Percentiles rank a stretch among this genome's conserved stretches.
These are phyloP conservation scores for Physcia stellaris DNA, from an alignment of 495 filamentous ascomycete species.

Conservation along the genomic window DNA sequence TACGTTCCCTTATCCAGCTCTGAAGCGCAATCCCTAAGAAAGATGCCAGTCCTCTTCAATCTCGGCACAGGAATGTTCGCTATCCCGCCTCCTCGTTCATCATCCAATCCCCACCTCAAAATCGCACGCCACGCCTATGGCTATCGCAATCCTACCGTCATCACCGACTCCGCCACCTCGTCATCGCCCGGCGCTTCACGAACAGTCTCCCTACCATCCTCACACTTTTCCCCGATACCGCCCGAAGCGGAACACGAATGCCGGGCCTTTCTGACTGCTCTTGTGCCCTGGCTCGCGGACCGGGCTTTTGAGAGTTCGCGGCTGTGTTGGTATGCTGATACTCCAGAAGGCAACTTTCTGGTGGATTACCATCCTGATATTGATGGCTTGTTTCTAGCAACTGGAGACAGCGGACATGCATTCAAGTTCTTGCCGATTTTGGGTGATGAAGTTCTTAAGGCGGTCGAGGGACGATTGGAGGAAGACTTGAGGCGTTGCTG, in stretches of 20 bases:
- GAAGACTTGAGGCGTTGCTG: too few species aligned
- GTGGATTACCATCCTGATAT: conserved; percentile 60
- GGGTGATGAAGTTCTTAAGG: conserved; percentile 63
- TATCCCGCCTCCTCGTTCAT: conserved; percentile 47
- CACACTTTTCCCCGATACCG: conserved; percentile 31
- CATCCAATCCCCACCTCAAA: conserved; percentile 39
- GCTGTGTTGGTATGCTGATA: conserved; percentile 86
- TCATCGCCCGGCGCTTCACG: conserved; percentile 1
- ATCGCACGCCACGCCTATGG: conserved; percentile 73
- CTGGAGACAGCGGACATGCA: conserved; percentile 73
- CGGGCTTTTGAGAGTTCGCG: conserved; percentile 55
- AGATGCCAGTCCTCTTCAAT: conserved; percentile 67
- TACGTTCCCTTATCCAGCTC: conserved; percentile 58
- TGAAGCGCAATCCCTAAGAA: conserved; percentile 47
- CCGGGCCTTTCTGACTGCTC: conserved; percentile 43
- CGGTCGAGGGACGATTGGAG: conserved; percentile 42
- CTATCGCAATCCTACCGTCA: conserved; percentile 51
- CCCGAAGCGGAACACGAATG: conserved; percentile 47
- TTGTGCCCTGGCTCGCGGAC: conserved; percentile 47
- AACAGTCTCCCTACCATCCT: conserved; percentile 27
- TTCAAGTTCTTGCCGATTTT: conserved; percentile 85
- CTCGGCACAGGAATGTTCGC: conserved; percentile 69
- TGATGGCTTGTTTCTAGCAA: conserved; percentile 60
- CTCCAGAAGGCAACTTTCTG: conserved; percentile 67
- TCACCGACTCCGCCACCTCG: conserved; percentile 12